phyloP scores from a whole-genome alignment of 2,329 filamentous ascomycete genomes.

The Lithohypha guttulata region DNA sequence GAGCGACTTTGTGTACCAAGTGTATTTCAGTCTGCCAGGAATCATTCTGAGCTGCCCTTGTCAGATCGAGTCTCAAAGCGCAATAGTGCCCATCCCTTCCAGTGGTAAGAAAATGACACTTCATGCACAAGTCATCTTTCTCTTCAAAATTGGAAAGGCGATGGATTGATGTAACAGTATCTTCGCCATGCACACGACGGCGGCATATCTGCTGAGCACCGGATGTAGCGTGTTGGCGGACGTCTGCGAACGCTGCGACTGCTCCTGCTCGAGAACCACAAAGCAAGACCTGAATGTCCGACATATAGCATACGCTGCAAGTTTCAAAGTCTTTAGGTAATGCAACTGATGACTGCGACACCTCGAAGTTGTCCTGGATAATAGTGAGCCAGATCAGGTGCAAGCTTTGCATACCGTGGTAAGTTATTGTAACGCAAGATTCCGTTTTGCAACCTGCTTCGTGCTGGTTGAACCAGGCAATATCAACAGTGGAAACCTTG shows the following conservation, averaged over 20 bases:
- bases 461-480: neutral
- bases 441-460: too few relatives aligned
- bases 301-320: constrained; percentile 34
- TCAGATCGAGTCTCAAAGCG: constrained; percentile 41
- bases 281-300: constrained; percentile 29
- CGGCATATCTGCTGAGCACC: constrained; percentile 16
- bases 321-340: constrained; percentile 39
- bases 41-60: constrained; percentile 19
- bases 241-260: constrained; percentile 37
- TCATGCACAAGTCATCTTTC: constrained; percentile 60
- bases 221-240: constrained; percentile 13
- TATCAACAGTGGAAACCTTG: neutral
- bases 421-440: neutral
- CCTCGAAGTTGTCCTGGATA: neutral
- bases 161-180: constrained; percentile 54
- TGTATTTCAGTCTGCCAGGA: constrained; percentile 23
- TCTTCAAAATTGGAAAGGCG: constrained; percentile 58
- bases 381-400: constrained; percentile 3
- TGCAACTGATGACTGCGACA: constrained; percentile 16
- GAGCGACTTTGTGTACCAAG: constrained; percentile 56
- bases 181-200: constrained; percentile 36
- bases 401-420: neutral
- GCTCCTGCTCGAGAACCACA: constrained; percentile 48
- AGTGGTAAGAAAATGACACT: constrained; percentile 49
- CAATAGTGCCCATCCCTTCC: constrained; percentile 68